Evolutionary conservation across 257 asterid species (phyloP), one percentile per base, ranked within the genome.

Genomic region (Linaria vulgaris): DNA sequence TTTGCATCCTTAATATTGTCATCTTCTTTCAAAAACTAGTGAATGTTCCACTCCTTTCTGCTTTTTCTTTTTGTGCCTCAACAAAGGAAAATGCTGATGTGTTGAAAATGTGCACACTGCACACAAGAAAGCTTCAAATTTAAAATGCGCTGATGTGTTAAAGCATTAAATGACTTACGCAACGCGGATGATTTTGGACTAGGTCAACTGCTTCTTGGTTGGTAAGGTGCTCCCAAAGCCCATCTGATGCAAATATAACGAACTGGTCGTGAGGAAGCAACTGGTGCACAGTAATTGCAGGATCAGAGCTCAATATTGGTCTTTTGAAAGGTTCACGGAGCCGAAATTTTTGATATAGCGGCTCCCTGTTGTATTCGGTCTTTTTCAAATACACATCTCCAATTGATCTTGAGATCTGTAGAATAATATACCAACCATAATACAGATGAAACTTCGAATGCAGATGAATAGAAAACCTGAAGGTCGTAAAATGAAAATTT

Each of bases 241-340:
- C 79, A 39, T 74, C 79, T 12, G 79, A 69, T 7, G 79, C 79
- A 56, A 74, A 74, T 74, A 74, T 74, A 46, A 74, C 23, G 59
- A 74, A 74, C 52, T 56, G 60, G 63, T 74, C 79, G 5, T 69
- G 63, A 9, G 50, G 52, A 51, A 38, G 51, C n/a, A 74, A 55
- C 56, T 59, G 69, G 52, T 69, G 66, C 11, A 55, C 46, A 27
- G 64, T 48, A 20, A 74, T 74, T 20, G 78, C 69, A 21, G 78
- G 79, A 37, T 57, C 79, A 25, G 79, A 71, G 10, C 67, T 25
- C 61, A 74, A 12, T 7, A 63, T 66, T 31, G 79, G 55, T 13
- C 68, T 58, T 59, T 59, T 64, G 55, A 74, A 56, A 17, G 75
- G 74, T 27, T 57, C 59, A 41, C 46, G 71, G 25, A 44, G 45